These are phyloP conservation scores for Agaricus subrufescens DNA, from an alignment of 768 basidiomycete species.

Conservation along the genomic window DNA sequence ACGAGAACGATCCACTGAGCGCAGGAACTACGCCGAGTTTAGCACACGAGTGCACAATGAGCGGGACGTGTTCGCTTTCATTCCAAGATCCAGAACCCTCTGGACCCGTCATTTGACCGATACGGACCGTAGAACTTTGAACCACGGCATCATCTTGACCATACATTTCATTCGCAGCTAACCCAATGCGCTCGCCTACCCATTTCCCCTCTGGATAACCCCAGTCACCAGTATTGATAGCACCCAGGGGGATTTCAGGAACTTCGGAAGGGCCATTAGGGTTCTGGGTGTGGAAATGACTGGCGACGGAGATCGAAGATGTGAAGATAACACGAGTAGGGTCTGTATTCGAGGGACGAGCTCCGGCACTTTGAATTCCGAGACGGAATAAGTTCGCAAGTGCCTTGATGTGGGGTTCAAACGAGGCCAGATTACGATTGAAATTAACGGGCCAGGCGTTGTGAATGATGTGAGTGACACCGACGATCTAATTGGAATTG, in stretches of 20 bases:
- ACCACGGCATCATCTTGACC: constrained; percentile 11
- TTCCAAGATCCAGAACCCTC: constrained; percentile 34
- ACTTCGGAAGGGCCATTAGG: constrained; percentile 22
- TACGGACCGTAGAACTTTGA: constrained; percentile 20
- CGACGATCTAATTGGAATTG: constrained; percentile 13
- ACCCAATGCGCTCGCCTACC: constrained; percentile 26
- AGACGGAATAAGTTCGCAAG: constrained; percentile 17
- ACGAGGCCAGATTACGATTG: constrained; percentile 34
- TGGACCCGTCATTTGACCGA: constrained; percentile 33
- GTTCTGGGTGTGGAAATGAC: constrained; percentile 23
- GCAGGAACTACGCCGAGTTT: constrained; percentile 22
- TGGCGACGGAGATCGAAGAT: constrained; percentile 30
- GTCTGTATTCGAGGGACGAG: constrained; percentile 27
- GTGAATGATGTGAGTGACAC: constrained; percentile 26
- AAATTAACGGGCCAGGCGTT: constrained; percentile 44
- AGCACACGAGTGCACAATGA: constrained; percentile 26
- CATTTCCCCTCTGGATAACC: constrained; percentile 37
- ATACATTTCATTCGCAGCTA: constrained; percentile 23
- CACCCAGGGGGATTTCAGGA: constrained; percentile 26
- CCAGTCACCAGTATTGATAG: constrained; percentile 23
- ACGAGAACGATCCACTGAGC: constrained; percentile 29
- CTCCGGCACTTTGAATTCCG: constrained; percentile 28
- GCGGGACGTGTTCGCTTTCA: constrained; percentile 31
- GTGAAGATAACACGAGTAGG: constrained; percentile 26
- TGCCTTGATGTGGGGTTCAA: constrained; percentile 34